A percentile compares a stretch with the other conserved stretches of the same genome.
Conservation (phyloP, 768 basidiomycete genomes). For the Tulasnella sp. region DNA sequence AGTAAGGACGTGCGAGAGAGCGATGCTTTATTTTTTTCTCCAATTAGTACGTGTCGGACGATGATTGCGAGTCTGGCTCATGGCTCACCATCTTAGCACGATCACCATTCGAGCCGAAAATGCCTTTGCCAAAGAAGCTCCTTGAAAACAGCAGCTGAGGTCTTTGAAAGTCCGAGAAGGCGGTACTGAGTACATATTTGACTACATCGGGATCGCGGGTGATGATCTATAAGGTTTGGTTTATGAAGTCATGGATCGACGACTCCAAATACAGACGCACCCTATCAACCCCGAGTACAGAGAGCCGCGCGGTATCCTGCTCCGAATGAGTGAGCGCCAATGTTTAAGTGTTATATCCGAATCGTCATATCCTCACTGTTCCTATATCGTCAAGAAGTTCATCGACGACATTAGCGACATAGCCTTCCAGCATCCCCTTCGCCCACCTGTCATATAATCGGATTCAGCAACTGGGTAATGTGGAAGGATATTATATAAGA, state of each 20-base stretch:
- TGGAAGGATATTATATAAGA: background rate
- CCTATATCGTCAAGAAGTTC: constrained; percentile 10
- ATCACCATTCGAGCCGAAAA: too few relatives aligned
- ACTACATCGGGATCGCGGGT: constrained; percentile 15
- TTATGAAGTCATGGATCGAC: too few relatives aligned
- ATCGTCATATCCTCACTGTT: background rate
- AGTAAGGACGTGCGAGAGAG: constrained; percentile 24
- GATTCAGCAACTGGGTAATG: background rate
- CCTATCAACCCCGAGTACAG: background rate
- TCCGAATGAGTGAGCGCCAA: too few relatives aligned
- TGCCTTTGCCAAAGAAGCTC: too few relatives aligned
- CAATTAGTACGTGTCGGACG: too few relatives aligned
- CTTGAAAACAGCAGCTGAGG: constrained; percentile 22
- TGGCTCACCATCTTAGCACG: too few relatives aligned
- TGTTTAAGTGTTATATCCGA: too few relatives aligned
- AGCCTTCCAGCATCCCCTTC: background rate
- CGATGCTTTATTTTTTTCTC: constrained; percentile 21
- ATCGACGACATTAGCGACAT: constrained; percentile 2
- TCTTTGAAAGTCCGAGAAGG: constrained; percentile 14
- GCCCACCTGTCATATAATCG: background rate
- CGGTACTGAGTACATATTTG: constrained; percentile 16
- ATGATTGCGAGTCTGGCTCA: too few relatives aligned
- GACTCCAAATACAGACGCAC: too few relatives aligned
- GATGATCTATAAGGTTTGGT: constrained; percentile 1
- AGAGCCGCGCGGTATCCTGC: constrained; percentile 2